Conservation (phyloP, 495 filamentous ascomycete genomes). For the Darksidea phi region DNA sequence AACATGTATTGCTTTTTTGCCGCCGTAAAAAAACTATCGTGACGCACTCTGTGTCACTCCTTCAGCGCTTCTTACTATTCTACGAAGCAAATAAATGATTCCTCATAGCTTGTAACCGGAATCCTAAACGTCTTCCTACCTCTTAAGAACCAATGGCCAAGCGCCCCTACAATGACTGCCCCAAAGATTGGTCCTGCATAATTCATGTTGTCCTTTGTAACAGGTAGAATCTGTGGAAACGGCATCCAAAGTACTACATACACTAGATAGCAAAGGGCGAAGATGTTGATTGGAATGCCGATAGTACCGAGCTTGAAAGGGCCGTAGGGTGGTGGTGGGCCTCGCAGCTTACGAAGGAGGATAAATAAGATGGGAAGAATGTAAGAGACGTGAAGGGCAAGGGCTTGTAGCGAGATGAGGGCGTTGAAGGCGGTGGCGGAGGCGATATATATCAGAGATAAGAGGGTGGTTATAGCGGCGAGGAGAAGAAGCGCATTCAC, state of each 20-base stretch:
- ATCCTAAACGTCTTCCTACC: slow-evolving; percentile 31
- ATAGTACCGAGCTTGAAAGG: slow-evolving; percentile 29
- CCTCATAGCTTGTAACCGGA: slow-evolving; percentile 21
- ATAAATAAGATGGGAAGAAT: slow-evolving; percentile 46
- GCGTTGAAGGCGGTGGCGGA: slow-evolving; percentile 38
- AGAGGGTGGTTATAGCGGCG: slow-evolving; percentile 41
- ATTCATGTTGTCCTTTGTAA: slow-evolving; percentile 37
- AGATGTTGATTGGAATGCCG: slow-evolving; percentile 30
- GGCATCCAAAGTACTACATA: slow-evolving; percentile 34
- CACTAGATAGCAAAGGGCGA: slow-evolving; percentile 26
- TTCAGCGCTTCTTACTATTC: too few species aligned
- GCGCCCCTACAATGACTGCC: slow-evolving; percentile 19
- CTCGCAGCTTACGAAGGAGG: slow-evolving; percentile 48
- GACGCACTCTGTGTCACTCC: too few species aligned
- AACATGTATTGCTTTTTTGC: too few species aligned
- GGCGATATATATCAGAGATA: slow-evolving; percentile 40
- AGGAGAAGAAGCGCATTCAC: slow-evolving; percentile 47
- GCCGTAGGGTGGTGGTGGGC: slow-evolving; percentile 32
- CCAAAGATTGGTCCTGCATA: slow-evolving; percentile 37
- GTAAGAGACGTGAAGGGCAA: slow-evolving; percentile 35
- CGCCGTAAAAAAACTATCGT: too few species aligned
- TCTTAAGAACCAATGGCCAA: slow-evolving; percentile 27
- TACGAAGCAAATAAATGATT: too few species aligned
- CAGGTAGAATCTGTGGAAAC: slow-evolving; percentile 33
- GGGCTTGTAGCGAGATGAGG: slow-evolving; percentile 32